Evolutionary conservation across 768 basidiomycete species (phyloP), one percentile per base, ranked within the genome.

Genomic region (Amanita fuliginea): DNA sequence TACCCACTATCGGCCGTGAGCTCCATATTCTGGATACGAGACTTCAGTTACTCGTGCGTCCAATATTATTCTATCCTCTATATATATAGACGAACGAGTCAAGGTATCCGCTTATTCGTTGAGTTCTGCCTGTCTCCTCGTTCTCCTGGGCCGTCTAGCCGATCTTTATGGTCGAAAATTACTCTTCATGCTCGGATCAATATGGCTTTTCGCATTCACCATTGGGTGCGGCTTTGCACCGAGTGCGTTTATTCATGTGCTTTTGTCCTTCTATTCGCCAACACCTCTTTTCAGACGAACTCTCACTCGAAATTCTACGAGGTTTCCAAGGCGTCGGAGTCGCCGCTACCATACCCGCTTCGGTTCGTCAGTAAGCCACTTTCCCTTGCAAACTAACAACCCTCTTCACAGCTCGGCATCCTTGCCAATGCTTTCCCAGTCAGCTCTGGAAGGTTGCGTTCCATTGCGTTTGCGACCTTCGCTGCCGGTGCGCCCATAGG

Each of bases 401-500:
- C 8, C 24, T 45, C 28, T 13, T 33, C n/a, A 18, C 59, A 87
- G 80, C 61, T 93, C 2, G 91, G 93, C 0, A 92, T 89, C 50
- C 73, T 95, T 30, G 91, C 92, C 0, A 74, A 83, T 42, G 69
- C 80, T 0, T 95, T 94, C 61, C 82, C 84, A 3, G 1, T 49
- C 18, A 36, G 48, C 22, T 82, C 83, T 0, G 67, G 66, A 1
- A 69, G 69, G 11, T 72, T 81, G 0, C 77, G 92, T 7, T 80
- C 86, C 1, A 63, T 80, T 1, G 92, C 89, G 0, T 95, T 94
- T 54, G 78, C 92, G 0, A 80, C 83, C 0, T 95, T 93, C 55
- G 74, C 83, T 1, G 87, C 89, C 0, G 93, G 92, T 26, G 87
- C 85, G 0, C 90, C 92, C 0, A 59, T 94, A 4, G 93, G 92